Percentiles rank a stretch among this genome's conserved stretches.
These are phyloP conservation scores for Poa pratensis DNA, from an alignment of 176 grass and related monocot species.

Conservation along the genomic window DNA sequence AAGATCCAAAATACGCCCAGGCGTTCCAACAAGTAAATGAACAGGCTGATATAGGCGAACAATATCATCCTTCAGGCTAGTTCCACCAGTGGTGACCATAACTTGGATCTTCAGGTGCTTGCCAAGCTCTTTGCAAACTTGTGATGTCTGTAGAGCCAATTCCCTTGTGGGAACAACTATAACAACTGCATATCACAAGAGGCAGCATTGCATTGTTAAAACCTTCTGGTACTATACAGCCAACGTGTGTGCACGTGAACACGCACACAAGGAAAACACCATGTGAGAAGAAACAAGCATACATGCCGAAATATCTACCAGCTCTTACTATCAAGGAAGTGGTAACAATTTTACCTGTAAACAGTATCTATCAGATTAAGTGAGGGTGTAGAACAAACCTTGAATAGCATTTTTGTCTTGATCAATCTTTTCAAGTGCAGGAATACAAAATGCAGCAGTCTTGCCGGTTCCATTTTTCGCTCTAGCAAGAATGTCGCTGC, in stretches of 20 bases:
- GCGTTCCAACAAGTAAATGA: slow-evolving; percentile 92
- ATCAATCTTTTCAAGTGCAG: slow-evolving; percentile 96
- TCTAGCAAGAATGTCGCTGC: slow-evolving; percentile 95
- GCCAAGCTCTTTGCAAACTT: slow-evolving; percentile 97
- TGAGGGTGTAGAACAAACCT: slow-evolving; percentile 51
- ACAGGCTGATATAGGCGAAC: slow-evolving; percentile 87
- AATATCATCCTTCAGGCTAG: slow-evolving; percentile 94
- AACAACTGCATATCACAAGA: slow-evolving; percentile 67
- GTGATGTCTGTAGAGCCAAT: slow-evolving; percentile 94
- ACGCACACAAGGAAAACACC: not conserved
- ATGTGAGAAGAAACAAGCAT: not conserved
- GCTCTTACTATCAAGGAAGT: not conserved
- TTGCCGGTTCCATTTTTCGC: slow-evolving; percentile 99
- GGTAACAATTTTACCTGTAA: slow-evolving; percentile 5
- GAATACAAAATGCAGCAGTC: slow-evolving; percentile 96
- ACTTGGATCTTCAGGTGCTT: slow-evolving; percentile 93
- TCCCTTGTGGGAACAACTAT: slow-evolving; percentile 98
- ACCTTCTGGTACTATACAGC: not conserved
- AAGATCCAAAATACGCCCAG: slow-evolving; percentile 91
- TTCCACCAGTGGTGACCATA: slow-evolving; percentile 98
- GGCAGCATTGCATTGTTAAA: slow-evolving; percentile 25
- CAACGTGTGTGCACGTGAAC: not conserved
- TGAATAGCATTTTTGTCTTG: slow-evolving; percentile 95
- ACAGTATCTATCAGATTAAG: slow-evolving; percentile 22
- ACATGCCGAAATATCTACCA: slow-evolving; percentile 21